A percentile compares a stretch with the other conserved stretches of the same genome.
Conservation (phyloP, 495 filamentous ascomycete species). For the Penicillium cinerascens region DNA sequence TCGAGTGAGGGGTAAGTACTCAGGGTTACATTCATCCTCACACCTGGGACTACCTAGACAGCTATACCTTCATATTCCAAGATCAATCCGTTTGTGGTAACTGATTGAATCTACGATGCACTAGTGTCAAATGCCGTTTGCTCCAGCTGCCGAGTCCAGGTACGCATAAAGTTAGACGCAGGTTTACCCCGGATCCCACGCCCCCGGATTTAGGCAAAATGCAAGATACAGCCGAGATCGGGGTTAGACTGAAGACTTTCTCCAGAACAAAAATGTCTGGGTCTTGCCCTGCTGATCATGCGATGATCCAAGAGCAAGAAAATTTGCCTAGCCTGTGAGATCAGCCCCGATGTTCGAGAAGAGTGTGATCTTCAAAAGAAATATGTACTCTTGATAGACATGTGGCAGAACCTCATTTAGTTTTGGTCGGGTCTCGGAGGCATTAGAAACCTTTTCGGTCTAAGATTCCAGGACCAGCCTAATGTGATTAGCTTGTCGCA, state of each 20-base stretch:
- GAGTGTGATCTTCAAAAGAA: not conserved
- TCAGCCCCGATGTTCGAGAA: not conserved
- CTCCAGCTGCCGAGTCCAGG: not conserved
- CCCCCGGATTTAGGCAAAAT: conserved; percentile 12
- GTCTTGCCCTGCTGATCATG: not conserved
- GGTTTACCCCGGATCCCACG: not conserved
- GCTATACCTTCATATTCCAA: too few species aligned
- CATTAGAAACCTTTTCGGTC: not conserved
- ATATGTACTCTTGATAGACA: not conserved
- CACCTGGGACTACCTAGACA: not conserved
- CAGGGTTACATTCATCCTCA: not conserved
- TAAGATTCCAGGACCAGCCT: not conserved
- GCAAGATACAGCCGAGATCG: conserved; percentile 1
- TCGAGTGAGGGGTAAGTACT: not conserved
- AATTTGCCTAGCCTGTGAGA: not conserved
- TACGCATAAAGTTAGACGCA: not conserved
- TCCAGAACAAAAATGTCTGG: not conserved
- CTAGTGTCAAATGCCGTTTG: not conserved
- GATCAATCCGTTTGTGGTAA: not conserved
- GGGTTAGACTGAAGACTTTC: conserved; percentile 8
- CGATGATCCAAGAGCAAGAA: conserved; percentile 4
- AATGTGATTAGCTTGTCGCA: not conserved
- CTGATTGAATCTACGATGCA: not conserved
- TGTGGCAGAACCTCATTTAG: not conserved
- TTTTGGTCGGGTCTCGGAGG: not conserved